Evolutionary conservation across 306 rosid genomes (phyloP).

Genomic region (Arachis stenosperma): DNA sequence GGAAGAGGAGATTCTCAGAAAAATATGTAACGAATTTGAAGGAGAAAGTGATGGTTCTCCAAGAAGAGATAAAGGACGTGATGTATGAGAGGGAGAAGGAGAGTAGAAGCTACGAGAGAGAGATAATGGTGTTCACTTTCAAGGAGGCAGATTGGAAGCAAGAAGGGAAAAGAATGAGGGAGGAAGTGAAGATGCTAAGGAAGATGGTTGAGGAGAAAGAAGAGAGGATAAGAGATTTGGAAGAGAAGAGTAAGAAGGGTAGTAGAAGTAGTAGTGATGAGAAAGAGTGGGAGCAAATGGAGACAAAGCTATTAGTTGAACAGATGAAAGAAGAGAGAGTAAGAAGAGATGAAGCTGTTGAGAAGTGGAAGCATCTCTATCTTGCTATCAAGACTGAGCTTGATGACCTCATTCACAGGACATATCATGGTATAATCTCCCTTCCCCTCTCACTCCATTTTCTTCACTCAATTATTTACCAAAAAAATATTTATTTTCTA

Average conservation of each 20-base stretch:
- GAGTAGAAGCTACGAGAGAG: slow-evolving; percentile 62
- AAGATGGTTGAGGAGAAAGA: slow-evolving; percentile 67
- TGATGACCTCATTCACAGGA: slow-evolving; percentile 90
- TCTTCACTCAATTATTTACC: too few relatives aligned
- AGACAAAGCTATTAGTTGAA: slow-evolving; percentile 58
- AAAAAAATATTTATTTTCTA: too few relatives aligned
- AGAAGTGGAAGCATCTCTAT: slow-evolving; percentile 96
- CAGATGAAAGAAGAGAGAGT: slow-evolving; percentile 79
- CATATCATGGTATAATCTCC: slow-evolving; percentile 52
- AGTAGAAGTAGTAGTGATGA: slow-evolving; percentile 37
- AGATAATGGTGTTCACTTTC: slow-evolving; percentile 69
- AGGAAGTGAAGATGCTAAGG: slow-evolving; percentile 72
- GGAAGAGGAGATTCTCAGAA: slow-evolving; percentile 36
- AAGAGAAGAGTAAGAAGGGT: slow-evolving; percentile 28
- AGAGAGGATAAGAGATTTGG: slow-evolving; percentile 53
- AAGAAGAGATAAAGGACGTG: slow-evolving; percentile 66
- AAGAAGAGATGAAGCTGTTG: slow-evolving; percentile 81
- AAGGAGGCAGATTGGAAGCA: slow-evolving; percentile 90
- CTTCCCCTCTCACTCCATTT: background rate
- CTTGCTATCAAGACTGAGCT: slow-evolving; percentile 85
- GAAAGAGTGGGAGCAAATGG: slow-evolving; percentile 58
- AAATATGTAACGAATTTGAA: slow-evolving; percentile 51
- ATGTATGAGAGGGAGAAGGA: slow-evolving; percentile 66
- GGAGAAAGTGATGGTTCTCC: slow-evolving; percentile 59
- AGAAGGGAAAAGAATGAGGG: slow-evolving; percentile 74